Evolutionary conservation across 1,284 basidiomycete genomes (phyloP).

Genomic region (Rhodotorula sp.): DNA sequence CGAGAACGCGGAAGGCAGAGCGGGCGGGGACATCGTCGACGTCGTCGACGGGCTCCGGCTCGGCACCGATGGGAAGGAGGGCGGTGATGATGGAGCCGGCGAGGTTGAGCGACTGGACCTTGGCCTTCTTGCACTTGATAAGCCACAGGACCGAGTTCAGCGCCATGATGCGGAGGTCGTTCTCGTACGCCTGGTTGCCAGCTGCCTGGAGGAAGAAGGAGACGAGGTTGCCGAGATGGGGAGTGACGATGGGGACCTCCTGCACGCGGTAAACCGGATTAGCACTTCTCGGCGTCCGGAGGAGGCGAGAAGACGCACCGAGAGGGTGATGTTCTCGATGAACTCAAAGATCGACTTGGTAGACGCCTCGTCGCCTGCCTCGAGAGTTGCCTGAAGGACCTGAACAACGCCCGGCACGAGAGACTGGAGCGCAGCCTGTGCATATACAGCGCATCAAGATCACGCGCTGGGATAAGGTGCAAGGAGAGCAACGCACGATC

Average conservation of each 20-base stretch:
- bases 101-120: slow-evolving; percentile 83
- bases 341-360: slow-evolving; percentile 93
- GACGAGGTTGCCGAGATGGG: slow-evolving; percentile 83
- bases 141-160: slow-evolving; percentile 92
- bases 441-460: too few relatives aligned
- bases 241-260: slow-evolving; percentile 89
- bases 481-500: slow-evolving; percentile 62
- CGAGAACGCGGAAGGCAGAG: slow-evolving; percentile 93
- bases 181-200: slow-evolving; percentile 74
- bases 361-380: slow-evolving; percentile 74
- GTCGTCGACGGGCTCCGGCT: slow-evolving; percentile 81
- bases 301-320: slow-evolving; percentile 61
- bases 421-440: slow-evolving; percentile 82
- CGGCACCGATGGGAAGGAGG: slow-evolving; percentile 90
- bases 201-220: slow-evolving; percentile 86
- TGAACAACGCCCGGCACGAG: slow-evolving; percentile 87
- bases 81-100: slow-evolving; percentile 85
- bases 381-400: slow-evolving; percentile 86
- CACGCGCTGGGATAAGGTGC: too few relatives aligned
- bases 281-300: not conserved
- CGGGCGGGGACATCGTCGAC: slow-evolving; percentile 63
- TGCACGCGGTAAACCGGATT: slow-evolving; percentile 49
- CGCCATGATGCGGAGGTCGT: slow-evolving; percentile 83
- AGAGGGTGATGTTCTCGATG: slow-evolving; percentile 90
- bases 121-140: slow-evolving; percentile 78